phyloP scores from a whole-genome alignment of 106 monocot species.

The Hemerocallis citrina region DNA sequence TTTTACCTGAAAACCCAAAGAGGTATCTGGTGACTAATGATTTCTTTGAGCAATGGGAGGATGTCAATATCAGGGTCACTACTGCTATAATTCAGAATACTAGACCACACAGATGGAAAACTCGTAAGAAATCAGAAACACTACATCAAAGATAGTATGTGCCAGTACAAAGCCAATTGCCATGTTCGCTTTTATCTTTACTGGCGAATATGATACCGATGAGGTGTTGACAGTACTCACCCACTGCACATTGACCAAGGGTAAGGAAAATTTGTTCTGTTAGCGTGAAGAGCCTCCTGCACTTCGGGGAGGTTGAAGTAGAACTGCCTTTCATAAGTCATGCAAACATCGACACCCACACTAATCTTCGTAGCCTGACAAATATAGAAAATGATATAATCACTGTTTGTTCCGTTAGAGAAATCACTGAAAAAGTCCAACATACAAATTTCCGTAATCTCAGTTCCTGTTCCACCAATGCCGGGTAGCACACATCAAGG shows the following conservation, averaged over 20 bases:
- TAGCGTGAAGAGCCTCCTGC: slow-evolving; percentile 83
- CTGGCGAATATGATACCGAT: not conserved
- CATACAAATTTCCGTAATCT: slow-evolving; percentile 68
- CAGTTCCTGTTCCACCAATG: slow-evolving; percentile 77
- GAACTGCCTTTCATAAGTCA: slow-evolving; percentile 68
- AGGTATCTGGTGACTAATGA: slow-evolving; percentile 44
- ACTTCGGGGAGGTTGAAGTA: slow-evolving; percentile 92
- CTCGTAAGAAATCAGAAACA: not conserved
- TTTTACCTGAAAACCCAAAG: slow-evolving; percentile 75
- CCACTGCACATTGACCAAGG: slow-evolving; percentile 83
- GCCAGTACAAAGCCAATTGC: no score
- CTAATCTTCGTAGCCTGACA: slow-evolving; percentile 67
- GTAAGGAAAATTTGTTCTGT: slow-evolving; percentile 64
- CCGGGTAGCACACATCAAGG: slow-evolving; percentile 85
- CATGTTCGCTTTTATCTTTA: no score
- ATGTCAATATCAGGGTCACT: slow-evolving; percentile 55
- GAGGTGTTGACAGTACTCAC: slow-evolving; percentile 33
- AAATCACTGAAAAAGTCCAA: not conserved
- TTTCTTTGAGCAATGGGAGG: slow-evolving; percentile 52
- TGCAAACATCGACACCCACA: slow-evolving; percentile 83
- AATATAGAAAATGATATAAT: not conserved
- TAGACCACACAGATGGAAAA: slow-evolving; percentile 6
- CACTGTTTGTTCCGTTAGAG: not conserved
- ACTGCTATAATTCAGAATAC: slow-evolving; percentile 55
- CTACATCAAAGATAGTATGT: no score